Percentiles rank a stretch among this genome's conserved stretches.
Evolutionary conservation across 306 rosid genomes (phyloP).

Genomic region (Cucurbita argyrosperma): DNA sequence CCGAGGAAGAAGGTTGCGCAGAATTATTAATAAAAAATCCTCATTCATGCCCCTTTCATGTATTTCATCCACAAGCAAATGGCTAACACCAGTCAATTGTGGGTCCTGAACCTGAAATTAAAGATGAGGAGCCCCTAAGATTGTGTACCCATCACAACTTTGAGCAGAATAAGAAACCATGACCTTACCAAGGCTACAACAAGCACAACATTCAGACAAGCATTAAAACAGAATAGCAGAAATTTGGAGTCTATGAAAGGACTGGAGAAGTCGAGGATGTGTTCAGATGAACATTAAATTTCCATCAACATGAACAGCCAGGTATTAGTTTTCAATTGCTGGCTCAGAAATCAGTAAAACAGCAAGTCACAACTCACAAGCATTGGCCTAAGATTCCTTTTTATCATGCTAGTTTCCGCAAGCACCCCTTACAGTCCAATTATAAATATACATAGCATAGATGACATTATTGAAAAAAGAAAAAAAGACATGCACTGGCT

Average conservation of each 20-base stretch:
- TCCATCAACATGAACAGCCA: background rate
- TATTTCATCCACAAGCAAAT: constrained; percentile 93
- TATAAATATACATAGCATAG: background rate
- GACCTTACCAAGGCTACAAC: constrained; percentile 4
- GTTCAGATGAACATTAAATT: background rate
- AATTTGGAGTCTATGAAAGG: background rate
- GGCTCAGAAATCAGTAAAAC: background rate
- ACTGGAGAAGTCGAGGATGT: background rate
- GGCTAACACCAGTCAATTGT: constrained; percentile 63
- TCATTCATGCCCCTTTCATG: constrained; percentile 99
- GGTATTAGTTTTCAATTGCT: background rate
- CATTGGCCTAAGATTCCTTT: background rate
- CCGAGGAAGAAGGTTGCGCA: constrained; percentile 83
- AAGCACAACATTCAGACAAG: background rate
- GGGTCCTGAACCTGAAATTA: constrained; percentile 79
- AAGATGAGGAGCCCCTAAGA: constrained; percentile 17
- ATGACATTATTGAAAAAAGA: background rate
- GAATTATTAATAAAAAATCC: constrained; percentile 70
- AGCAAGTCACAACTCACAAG: background rate
- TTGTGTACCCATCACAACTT: constrained; percentile 4
- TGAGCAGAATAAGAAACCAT: constrained; percentile 3
- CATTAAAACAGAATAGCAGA: background rate
- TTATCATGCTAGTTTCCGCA: background rate
- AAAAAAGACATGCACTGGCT: background rate
- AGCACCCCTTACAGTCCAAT: background rate